Conservation (phyloP, 2,329 filamentous ascomycete species). For the Botrytis deweyae region DNA sequence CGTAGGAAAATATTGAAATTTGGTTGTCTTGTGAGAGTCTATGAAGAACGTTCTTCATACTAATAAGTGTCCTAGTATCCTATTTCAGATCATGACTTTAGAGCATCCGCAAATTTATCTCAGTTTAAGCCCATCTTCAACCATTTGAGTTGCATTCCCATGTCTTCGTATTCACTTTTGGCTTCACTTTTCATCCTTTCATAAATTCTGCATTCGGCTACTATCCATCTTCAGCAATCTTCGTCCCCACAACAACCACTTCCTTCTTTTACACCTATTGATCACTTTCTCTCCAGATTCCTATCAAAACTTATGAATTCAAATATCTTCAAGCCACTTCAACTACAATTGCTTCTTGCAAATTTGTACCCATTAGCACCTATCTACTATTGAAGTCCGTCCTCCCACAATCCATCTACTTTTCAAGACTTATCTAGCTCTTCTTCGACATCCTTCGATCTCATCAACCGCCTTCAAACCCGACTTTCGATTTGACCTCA, state of each 20-base stretch:
- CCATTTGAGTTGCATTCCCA: not conserved
- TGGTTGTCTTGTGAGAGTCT: not conserved
- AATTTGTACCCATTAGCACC: not conserved
- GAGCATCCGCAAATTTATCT: not conserved
- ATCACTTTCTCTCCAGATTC: not conserved
- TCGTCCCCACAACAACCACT: not conserved
- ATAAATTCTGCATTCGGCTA: not conserved
- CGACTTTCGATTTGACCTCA: not conserved
- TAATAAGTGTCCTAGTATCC: not conserved
- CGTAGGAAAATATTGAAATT: not conserved
- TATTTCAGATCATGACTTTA: not conserved
- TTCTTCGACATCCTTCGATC: not conserved
- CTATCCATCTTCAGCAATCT: not conserved
- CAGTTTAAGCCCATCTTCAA: not conserved
- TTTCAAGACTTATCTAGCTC: not conserved
- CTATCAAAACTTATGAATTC: not conserved
- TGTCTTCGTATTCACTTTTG: not conserved
- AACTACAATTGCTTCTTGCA: not conserved
- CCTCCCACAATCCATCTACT: not conserved
- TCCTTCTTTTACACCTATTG: not conserved
- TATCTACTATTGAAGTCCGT: not conserved
- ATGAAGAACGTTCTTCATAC: not conserved
- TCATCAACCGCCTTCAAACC: not conserved
- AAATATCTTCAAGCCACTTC: not conserved
- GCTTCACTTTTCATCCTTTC: not conserved